Evolutionary conservation across 495 filamentous ascomycete genomes (phyloP).

Genomic region (Collariella sp.): DNA sequence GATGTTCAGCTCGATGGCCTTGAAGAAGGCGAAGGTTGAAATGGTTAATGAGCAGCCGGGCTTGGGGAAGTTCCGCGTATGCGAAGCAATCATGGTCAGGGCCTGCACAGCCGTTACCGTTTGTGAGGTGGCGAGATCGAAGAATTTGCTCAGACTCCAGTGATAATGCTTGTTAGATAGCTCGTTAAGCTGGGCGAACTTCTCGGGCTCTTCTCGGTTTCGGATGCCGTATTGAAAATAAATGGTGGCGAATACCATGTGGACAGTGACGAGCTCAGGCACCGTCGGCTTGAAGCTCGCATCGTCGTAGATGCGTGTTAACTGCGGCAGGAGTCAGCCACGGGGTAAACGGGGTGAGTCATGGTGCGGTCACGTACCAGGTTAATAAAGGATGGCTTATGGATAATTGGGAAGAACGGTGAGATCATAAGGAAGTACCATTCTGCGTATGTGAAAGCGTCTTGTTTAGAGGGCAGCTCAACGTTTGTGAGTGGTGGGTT

Average conservation of each 20-base stretch:
- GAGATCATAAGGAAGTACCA: slow-evolving; percentile 67
- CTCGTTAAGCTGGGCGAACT: slow-evolving; percentile 46
- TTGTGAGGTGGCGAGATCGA: slow-evolving; percentile 50
- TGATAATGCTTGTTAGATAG: slow-evolving; percentile 67
- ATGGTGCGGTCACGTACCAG: slow-evolving; percentile 41
- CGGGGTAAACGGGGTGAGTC: not conserved
- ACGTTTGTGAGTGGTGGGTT: slow-evolving; percentile 46
- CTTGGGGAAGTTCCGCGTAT: slow-evolving; percentile 70
- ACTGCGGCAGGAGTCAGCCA: slow-evolving; percentile 27
- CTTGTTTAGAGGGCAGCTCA: slow-evolving; percentile 47
- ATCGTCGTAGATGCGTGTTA: slow-evolving; percentile 56
- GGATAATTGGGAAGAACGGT: slow-evolving; percentile 63
- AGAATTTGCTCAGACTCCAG: slow-evolving; percentile 58
- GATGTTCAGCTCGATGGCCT: slow-evolving; percentile 63
- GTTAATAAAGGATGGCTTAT: slow-evolving; percentile 59
- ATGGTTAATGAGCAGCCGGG: slow-evolving; percentile 63
- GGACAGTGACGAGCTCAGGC: slow-evolving; percentile 60
- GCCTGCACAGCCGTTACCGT: slow-evolving; percentile 61
- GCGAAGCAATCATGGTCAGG: slow-evolving; percentile 55
- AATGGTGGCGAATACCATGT: slow-evolving; percentile 71
- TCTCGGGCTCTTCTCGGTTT: slow-evolving; percentile 47
- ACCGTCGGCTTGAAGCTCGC: slow-evolving; percentile 48
- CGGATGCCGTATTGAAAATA: slow-evolving; percentile 62
- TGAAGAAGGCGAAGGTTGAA: slow-evolving; percentile 48
- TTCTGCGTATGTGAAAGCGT: slow-evolving; percentile 53